Evolutionary conservation across 495 filamentous ascomycete species (phyloP), one percentile per base, ranked within the genome.

Genomic region (Penicillium daleae): DNA sequence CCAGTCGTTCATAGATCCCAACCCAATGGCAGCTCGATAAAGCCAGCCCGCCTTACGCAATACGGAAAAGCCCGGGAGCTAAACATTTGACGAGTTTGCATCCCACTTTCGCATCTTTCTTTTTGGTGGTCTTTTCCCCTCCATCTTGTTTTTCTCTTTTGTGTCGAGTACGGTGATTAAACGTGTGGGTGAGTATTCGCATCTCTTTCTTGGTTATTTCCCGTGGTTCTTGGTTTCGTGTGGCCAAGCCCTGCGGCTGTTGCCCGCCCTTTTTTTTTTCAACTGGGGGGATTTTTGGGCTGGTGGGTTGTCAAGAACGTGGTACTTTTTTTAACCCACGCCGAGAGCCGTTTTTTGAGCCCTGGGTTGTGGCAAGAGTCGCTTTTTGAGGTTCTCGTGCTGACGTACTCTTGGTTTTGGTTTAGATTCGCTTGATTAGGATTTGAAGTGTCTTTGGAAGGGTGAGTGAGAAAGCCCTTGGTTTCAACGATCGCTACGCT

Each of bases 41-140:
- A 50, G n/a, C 29, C 26, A 13, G 46, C 46, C n/a, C 27, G 68
- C 74, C 72, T 76, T 77, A 77, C 73, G 72, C 73, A 74, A 77
- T 76, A 65, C 76, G 78, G 79, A 71, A 80, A 75, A 69, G 78
- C 63, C 66, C 78, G 78, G 79, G 67, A 78, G 72, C 70, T 74
- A 73, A 71, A 65, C 53, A 63, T 70, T 71, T 78, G 68, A 66
- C 63, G 63, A 69, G 68, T 73, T 71, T 69, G 66, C 70, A 64
- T n/a, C 37, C 52, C 54, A 63, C 62, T 66, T 64, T 61, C 56
- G 44, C 37, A 60, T 60, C 69, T 51, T 46, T 27, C 44, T 57
- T 65, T 49, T 69, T 31, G 58, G 54, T 61, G n/a, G n/a, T 58
- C 21, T 58, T 13, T 31, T 44, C 19, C 17, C 37, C 19, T 66